Conservation (phyloP, 1,284 basidiomycete species). For the Naganishia cerealis region DNA sequence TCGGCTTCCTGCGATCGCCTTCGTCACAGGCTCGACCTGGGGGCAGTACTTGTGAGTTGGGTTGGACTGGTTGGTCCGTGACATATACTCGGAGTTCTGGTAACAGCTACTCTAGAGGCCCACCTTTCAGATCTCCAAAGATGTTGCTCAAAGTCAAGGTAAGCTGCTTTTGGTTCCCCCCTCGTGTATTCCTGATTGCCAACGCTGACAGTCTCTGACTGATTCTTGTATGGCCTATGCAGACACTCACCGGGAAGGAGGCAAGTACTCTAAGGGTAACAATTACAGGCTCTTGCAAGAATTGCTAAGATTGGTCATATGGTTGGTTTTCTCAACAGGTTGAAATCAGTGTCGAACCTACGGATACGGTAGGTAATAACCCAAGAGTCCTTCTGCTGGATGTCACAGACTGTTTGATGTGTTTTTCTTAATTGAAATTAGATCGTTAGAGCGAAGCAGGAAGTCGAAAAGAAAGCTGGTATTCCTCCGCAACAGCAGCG, state of each 20-base stretch:
- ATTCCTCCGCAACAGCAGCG: conserved; percentile 96
- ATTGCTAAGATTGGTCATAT: neutral
- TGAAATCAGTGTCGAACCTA: conserved; percentile 90
- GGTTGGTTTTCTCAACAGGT: conserved; percentile 39
- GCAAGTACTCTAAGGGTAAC: conserved; percentile 18
- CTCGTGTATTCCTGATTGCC: conserved; percentile 30
- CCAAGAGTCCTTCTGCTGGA: neutral
- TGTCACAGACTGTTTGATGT: neutral
- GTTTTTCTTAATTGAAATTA: conserved; percentile 46
- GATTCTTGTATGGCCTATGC: conserved; percentile 43
- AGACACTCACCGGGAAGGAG: conserved; percentile 29
- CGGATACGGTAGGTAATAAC: conserved; percentile 71
- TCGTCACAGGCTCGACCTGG: conserved; percentile 2
- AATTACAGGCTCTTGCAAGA: neutral
- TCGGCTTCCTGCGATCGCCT: neutral
- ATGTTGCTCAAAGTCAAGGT: conserved; percentile 56
- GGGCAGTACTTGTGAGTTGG: too few species aligned
- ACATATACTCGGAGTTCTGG: neutral
- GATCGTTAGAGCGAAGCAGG: conserved; percentile 96
- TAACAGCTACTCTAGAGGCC: neutral
- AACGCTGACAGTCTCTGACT: conserved; percentile 41
- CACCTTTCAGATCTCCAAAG: neutral
- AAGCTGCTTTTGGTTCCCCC: conserved; percentile 32
- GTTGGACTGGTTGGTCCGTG: neutral
- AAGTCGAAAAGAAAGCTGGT: conserved; percentile 97